phyloP scores from a whole-genome alignment of 2,329 filamentous ascomycete species.

The Graphiopsis chlorocephala region DNA sequence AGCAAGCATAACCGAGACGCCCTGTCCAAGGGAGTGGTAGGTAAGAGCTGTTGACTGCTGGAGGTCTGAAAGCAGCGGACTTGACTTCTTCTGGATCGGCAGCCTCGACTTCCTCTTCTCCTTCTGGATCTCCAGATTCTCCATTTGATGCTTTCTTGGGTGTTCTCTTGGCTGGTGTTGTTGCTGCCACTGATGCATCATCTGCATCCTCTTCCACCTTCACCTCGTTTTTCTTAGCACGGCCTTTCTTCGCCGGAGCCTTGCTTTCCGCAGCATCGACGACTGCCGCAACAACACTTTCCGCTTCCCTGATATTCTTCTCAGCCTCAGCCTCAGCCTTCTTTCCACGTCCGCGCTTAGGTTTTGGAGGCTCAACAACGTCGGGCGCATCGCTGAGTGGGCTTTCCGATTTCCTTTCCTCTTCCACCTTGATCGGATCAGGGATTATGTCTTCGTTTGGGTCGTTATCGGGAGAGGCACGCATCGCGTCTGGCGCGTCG shows the following conservation, averaged over 20 bases:
- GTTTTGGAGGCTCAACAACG: slow-evolving; percentile 28
- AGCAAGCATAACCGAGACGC: slow-evolving; percentile 82
- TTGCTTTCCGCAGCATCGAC: slow-evolving; percentile 17
- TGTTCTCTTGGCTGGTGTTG: slow-evolving; percentile 24
- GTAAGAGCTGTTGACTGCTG: slow-evolving; percentile 77
- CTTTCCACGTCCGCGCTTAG: slow-evolving; percentile 25
- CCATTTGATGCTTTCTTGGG: slow-evolving; percentile 24
- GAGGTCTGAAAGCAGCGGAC: slow-evolving; percentile 60
- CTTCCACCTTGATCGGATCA: slow-evolving; percentile 25
- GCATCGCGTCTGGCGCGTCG: slow-evolving; percentile 41
- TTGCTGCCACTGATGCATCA: slow-evolving; percentile 12
- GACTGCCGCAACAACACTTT: slow-evolving; percentile 18
- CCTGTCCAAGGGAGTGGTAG: slow-evolving; percentile 90
- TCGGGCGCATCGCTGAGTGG: slow-evolving; percentile 37
- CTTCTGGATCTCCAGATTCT: slow-evolving; percentile 50
- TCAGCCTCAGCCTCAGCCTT: slow-evolving; percentile 20
- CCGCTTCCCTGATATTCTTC: slow-evolving; percentile 20
- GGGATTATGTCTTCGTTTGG: slow-evolving; percentile 33
- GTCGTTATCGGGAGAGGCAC: slow-evolving; percentile 44
- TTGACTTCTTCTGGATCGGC: slow-evolving; percentile 57
- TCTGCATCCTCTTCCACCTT: slow-evolving; percentile 18
- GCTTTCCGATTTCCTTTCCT: slow-evolving; percentile 27
- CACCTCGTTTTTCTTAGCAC: slow-evolving; percentile 16
- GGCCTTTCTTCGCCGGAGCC: slow-evolving; percentile 17
- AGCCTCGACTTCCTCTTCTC: slow-evolving; percentile 48